phyloP scores from a whole-genome alignment of 106 monocot genomes.

The Phalaenopsis equestris region DNA sequence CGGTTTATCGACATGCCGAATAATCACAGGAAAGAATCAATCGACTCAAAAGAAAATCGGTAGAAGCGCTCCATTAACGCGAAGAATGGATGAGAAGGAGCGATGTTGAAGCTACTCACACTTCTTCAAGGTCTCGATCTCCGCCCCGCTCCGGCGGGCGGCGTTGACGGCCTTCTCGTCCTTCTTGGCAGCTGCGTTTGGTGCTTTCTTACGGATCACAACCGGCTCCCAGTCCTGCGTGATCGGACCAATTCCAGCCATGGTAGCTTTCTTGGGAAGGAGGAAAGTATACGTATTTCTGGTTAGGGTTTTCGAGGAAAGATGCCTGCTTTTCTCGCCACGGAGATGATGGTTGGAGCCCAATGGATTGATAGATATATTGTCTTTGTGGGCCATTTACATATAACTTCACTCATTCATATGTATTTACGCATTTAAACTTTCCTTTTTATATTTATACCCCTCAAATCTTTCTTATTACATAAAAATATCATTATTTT shows the following conservation, averaged over 20 bases:
- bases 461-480: no score
- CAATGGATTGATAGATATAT: no score
- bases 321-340: background rate
- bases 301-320: constrained; percentile 1
- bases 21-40: background rate
- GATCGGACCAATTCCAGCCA: constrained; percentile 82
- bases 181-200: constrained; percentile 86
- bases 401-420: no score
- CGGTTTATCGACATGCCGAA: background rate
- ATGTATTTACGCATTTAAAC: no score
- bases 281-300: background rate
- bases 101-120: constrained; percentile 25
- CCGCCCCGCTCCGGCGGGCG: constrained; percentile 84
- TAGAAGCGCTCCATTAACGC: background rate
- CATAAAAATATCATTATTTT: no score
- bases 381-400: no score
- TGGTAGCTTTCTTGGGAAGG: constrained; percentile 1
- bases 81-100: background rate
- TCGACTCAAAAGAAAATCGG: background rate
- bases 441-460: no score
- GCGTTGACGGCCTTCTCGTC: constrained; percentile 99
- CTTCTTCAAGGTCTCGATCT: constrained; percentile 86
- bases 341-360: no score
- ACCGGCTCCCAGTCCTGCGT: constrained; percentile 89
- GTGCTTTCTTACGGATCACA: constrained; percentile 92